Evolutionary conservation across 2,329 filamentous ascomycete genomes (phyloP), one percentile per base, ranked within the genome.

Genomic region (Calycina marina): DNA sequence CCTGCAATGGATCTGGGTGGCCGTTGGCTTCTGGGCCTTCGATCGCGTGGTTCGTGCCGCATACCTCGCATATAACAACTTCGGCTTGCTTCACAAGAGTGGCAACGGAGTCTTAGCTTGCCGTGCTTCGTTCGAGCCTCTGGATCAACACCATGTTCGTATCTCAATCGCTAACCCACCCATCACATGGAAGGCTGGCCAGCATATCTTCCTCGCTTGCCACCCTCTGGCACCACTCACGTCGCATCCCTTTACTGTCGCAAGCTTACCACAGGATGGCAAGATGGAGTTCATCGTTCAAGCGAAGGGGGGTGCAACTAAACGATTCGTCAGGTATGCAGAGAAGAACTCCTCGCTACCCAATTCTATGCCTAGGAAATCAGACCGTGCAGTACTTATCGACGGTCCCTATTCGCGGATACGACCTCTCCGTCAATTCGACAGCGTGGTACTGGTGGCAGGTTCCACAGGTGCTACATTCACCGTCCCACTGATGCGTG

Each of bases 241-340:
- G 44, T 67, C 64, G 14, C 73, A 79, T 41, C 74, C 73, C 0
- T 77, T 77, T 45, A 77, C 71, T 1, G 70, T 77, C 36, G 56
- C 66, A 3, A 69, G 66, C 1, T 57, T 73, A 9, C 65, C 67
- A 0, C 56, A 58, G 24, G 69, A 73, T 43, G 57, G 59, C 1
- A 63, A 59, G 35, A 58, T 74, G 48, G 66, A 71, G 31, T 71
- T 75, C 38, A 47, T 69, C 4, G 56, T 73, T 6, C 65, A 67
- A 35, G 58, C 66, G 1, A 59, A 70, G 42, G 59, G 55, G 18
- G 69, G 68, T 9, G 64, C 59, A 8, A 72, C 68, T 1, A 58
- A 50, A 30, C 58, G 56, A 5, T 58, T 73, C 35, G 64, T 65
- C 46, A 53, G 52, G 26, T 61, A 66, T 42, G 65, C 67, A 4